Base-by-base conservation (phyloP, 495 filamentous ascomycete genomes). In the Aspergillus indologenus region DNA sequence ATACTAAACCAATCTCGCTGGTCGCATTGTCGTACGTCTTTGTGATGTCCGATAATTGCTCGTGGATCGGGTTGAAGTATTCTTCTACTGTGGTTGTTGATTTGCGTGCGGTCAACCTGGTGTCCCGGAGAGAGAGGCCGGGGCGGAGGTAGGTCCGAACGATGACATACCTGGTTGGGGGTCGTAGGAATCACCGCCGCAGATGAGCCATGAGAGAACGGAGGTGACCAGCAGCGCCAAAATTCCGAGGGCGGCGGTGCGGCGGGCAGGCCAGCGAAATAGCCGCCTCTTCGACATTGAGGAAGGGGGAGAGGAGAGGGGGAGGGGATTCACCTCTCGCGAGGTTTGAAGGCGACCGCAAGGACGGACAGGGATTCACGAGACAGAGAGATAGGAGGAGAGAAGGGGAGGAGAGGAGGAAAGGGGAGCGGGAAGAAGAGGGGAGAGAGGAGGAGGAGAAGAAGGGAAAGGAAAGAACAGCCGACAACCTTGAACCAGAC, bases 191-290 rank as follows among this genome's bases (percentile, higher is more conserved):
- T 26, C 56, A 12, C 47, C 45, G 44, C 54, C 51, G 21, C 57
- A 60, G 17, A 67, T 26, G n/a, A 62, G 56, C 26, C 61, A 14
- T 1, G 61, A 60, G 12, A 53, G 23, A 23, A 67, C 19, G 5
- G 51, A 46, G 19, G 54, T 60, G 45, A 67, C 47, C 14, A 67
- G 40, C 23, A 67, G 45, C 12, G 64, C 61, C 48, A 66, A 23
- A 57, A 57, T 57, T 45, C 58, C 61, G 15, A 66, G 45, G 5
- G 52, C 61, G 14, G 52, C 54, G 40, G 49, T 58, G 29, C 61
- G 55, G 61, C 58, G 61, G 47, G 58, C 61, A 22, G 64, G 64
- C 64, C 64, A 66, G 31, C 64, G 60, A 45, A 66, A 66, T 7
- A 66, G 53, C 45, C 56, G 58, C 57, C 61, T 54, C 49, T 63